Evolutionary conservation across 208 protist species (phyloP), one percentile per base, ranked within the genome.

Genomic region (Trypanosoma lewisi): DNA sequence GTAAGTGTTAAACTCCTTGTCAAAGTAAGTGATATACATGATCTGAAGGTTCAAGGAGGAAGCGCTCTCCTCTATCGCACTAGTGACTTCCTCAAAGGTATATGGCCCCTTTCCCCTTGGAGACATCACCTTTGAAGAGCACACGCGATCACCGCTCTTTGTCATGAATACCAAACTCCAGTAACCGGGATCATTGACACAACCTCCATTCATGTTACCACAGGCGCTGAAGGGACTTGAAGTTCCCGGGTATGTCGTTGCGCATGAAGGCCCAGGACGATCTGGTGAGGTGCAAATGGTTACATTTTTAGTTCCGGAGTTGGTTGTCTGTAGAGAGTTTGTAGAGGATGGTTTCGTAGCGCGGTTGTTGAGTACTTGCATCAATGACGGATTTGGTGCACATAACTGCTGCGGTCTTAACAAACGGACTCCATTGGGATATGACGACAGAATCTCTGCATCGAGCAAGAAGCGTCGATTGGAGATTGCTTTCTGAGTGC

Each of bases 1-100:
- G 53, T 50, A 71, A 1, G 66, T 45, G 23, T 51, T 37, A 39
- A 71, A 64, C 25, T 71, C 57, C 56, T 25, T 58, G 37, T 71
- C 66, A 36, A 65, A 53, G 23, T 71, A 71, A 17, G 49, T 65
- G n/a, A 64, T 34, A 30, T 71, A 64, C 5, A 49, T 4, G 44
- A 71, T 47, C 0, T 19, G 16, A 31, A 63, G 30, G 6, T 51
- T 39, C 16, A 58, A 21, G 14, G 60, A 42, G 11, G 25, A 34
- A 0, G 66, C 66, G 27, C 41, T 58, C 9, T 52, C 47, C 11
- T 57, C 5, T 54, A 71, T 64, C 19, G n/a, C 30, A n/a, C 36
- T 31, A 9, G 59, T 16, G 56, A 71, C 48, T 21, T 2, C 33
- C 1, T 63, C 49, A 71, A 71, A 63, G 16, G 45, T 53, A 6